Conservation (phyloP, 2,329 filamentous ascomycete genomes). For the Aspergillus alliaceus region DNA sequence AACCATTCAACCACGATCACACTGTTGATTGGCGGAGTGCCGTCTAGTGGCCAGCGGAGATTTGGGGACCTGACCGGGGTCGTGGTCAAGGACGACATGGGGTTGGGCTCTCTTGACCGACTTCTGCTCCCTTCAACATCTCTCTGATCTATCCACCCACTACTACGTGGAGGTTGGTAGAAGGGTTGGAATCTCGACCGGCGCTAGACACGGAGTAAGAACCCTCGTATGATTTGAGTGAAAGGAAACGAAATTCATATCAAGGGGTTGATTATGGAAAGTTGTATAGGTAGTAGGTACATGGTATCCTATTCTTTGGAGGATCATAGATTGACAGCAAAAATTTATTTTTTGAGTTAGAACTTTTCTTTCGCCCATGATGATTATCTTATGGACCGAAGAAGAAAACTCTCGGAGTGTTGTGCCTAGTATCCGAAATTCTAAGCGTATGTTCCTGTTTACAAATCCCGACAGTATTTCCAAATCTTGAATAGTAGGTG, state of each 20-base stretch:
- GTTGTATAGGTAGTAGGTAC: background rate
- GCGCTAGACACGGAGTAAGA: background rate
- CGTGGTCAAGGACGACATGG: background rate
- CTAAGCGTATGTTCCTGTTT: background rate
- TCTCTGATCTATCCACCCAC: constrained; percentile 11
- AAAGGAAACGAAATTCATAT: background rate
- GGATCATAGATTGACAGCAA: background rate
- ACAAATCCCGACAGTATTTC: background rate
- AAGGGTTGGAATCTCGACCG: background rate
- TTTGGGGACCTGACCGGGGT: constrained; percentile 1
- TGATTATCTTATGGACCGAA: background rate
- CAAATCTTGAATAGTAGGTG: background rate
- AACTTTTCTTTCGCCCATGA: background rate
- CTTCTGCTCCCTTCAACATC: constrained; percentile 3
- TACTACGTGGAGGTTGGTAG: constrained; percentile 1
- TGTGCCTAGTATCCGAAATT: background rate
- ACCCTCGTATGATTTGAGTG: background rate
- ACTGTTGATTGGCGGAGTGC: background rate
- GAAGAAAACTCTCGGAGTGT: background rate
- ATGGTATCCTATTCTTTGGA: no score
- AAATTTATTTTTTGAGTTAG: background rate
- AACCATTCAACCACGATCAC: background rate
- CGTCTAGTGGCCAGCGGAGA: constrained; percentile 5
- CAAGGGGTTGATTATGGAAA: background rate
- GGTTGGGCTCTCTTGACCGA: constrained; percentile 11